Evolutionary conservation across 2,329 filamentous ascomycete genomes (phyloP).

Genomic region (Fusarium multiceps): DNA sequence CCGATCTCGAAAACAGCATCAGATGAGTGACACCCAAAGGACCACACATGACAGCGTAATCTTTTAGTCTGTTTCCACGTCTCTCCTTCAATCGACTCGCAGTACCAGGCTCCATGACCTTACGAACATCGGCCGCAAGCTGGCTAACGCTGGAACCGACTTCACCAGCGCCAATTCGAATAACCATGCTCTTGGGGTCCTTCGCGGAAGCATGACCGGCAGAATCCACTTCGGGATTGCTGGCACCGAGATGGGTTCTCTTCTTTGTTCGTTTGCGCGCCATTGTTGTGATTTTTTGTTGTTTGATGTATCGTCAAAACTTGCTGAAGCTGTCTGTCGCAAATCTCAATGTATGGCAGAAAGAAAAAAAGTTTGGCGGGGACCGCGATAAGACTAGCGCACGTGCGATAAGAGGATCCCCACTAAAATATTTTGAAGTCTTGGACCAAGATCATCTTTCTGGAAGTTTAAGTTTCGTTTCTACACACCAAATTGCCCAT

Average conservation of each 20-base stretch:
- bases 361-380: slow-evolving; percentile 53
- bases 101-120: slow-evolving; percentile 96
- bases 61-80: slow-evolving; percentile 85
- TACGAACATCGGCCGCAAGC: slow-evolving; percentile 88
- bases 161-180: slow-evolving; percentile 93
- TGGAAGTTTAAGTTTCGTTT: background rate
- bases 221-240: slow-evolving; percentile 66
- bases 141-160: slow-evolving; percentile 93
- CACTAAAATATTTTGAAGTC: slow-evolving; percentile 48
- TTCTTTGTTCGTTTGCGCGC: slow-evolving; percentile 86
- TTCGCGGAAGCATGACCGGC: slow-evolving; percentile 72
- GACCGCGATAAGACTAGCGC: slow-evolving; percentile 50
- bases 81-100: slow-evolving; percentile 90
- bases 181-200: slow-evolving; percentile 96
- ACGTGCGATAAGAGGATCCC: slow-evolving; percentile 46
- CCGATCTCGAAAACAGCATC: slow-evolving; percentile 90
- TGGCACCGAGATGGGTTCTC: slow-evolving; percentile 81
- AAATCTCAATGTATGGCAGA: slow-evolving; percentile 38
- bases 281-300: slow-evolving; percentile 63
- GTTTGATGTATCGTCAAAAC: slow-evolving; percentile 24
- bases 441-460: slow-evolving; percentile 11
- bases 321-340: slow-evolving; percentile 28
- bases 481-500: slow-evolving; percentile 22
- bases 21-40: slow-evolving; percentile 93
- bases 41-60: slow-evolving; percentile 96